A percentile compares a stretch with the other conserved stretches of the same genome.
These are phyloP conservation scores for Arthrobotrys musiformis DNA, from an alignment of 2,329 filamentous ascomycete species.

Conservation along the genomic window DNA sequence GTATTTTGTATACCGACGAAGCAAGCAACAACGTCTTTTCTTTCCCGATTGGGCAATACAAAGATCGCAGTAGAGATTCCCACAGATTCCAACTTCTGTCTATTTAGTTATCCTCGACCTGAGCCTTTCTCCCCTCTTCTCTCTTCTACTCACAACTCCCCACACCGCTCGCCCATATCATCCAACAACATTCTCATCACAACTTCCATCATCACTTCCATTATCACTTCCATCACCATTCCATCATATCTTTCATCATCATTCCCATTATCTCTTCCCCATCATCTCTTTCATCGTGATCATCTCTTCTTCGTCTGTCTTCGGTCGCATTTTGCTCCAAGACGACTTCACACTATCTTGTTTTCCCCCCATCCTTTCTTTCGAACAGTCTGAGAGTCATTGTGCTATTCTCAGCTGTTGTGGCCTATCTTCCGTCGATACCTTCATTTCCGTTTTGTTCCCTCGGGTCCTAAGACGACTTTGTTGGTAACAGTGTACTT, in stretches of 20 bases:
- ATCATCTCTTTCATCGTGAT: not conserved
- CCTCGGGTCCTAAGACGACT: not conserved
- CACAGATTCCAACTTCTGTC: not conserved
- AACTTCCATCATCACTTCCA: not conserved
- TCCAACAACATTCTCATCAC: not conserved
- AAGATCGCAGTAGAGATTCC: not conserved
- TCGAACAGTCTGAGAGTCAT: not conserved
- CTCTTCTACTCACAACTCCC: not conserved
- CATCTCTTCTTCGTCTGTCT: not conserved
- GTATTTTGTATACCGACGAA: too few relatives aligned
- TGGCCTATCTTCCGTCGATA: not conserved
- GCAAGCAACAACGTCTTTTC: too few relatives aligned
- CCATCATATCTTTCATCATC: not conserved
- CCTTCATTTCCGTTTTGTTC: not conserved
- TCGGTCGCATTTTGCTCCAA: not conserved
- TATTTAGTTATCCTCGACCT: not conserved
- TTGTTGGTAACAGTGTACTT: not conserved
- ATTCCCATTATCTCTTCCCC: not conserved
- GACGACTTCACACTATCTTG: not conserved
- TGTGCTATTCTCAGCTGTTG: not conserved
- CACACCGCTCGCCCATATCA: not conserved
- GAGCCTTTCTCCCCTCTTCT: not conserved
- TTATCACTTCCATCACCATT: not conserved
- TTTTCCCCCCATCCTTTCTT: not conserved
- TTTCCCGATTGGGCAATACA: too few relatives aligned